Evolutionary conservation across 2,329 filamentous ascomycete genomes (phyloP), one percentile per base, ranked within the genome.

Genomic region (Trichoderma atrobrunneum): DNA sequence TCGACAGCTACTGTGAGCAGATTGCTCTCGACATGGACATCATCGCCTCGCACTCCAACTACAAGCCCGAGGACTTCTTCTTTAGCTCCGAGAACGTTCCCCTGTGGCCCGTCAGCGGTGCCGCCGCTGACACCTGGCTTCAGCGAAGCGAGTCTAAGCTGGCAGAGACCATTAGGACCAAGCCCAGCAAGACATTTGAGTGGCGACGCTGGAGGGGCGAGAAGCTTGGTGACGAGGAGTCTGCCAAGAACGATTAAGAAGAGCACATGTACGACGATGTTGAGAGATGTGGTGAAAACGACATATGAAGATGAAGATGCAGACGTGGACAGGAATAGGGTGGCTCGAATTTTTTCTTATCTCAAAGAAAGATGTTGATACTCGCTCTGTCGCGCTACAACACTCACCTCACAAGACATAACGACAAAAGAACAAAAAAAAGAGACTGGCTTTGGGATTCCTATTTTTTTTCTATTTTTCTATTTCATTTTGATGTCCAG

Each of bases 1-100:
- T 95, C 3, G 93, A 95, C 78, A 83, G 86, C 16, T 97, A 90
- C 84, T 96, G 93, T 82, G 87, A 90, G 48, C 91, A 94, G 77
- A 86, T 96, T 56, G 88, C 91, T 26, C 81, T 87, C 36, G 93
- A 97, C 76, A 85, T 96, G 76, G 92, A 95, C 78, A 89, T 92
- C 72, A 89, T 95, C 75, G 90, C 91, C 26, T 86, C 89, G 2
- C 80, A 81, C 74, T 81, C 84, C 71, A 80, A 80, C 76, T 77
- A 77, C 59, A 74, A 79, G 28, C 74, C 79, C 18, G 74, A 79
- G 48, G 62, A 69, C 18, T 82, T 83, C 76, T 76, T 84, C 43
- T 75, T 78, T 60, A 80, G 74, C 63, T 71, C 74, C 57, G 74
- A 74, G 65, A 89, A 89, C 78, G 83, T 86, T 78, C 86, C 88